A percentile compares a stretch with the other conserved stretches of the same genome.
Evolutionary conservation across 129 eudicot species (phyloP).

Genomic region (Lactuca saligna): DNA sequence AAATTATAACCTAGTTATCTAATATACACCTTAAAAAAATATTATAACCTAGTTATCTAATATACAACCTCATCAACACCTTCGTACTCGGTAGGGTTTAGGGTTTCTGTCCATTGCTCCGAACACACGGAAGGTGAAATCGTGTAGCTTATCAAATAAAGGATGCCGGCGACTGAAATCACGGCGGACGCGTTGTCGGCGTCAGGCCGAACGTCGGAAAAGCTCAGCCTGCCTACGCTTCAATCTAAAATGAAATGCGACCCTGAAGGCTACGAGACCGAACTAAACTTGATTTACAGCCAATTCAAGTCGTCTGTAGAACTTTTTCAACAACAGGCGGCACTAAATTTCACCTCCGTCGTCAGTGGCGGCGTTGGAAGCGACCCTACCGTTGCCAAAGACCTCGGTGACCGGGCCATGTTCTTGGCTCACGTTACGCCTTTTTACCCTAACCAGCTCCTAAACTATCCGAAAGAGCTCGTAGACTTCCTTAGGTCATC

Average conservation of each 20-base stretch:
- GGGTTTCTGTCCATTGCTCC: conserved; percentile 16
- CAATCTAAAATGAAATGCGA: conserved; percentile 93
- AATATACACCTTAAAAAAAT: too few relatives aligned
- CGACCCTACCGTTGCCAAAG: conserved; percentile 71
- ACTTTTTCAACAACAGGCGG: conserved; percentile 76
- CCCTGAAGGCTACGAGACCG: conserved; percentile 82
- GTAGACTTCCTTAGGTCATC: conserved; percentile 54
- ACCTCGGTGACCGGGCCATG: conserved; percentile 77
- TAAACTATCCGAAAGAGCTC: conserved; percentile 59
- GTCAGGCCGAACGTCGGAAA: conserved; percentile 69
- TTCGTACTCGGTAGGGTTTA: conserved; percentile 2
- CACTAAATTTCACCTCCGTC: conserved; percentile 65
- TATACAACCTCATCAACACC: conserved; percentile 1
- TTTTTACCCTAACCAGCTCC: conserved; percentile 57
- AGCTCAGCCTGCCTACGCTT: conserved; percentile 63
- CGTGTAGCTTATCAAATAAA: background rate
- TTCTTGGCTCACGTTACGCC: conserved; percentile 91
- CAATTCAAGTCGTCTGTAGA: conserved; percentile 91
- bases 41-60: too few relatives aligned
- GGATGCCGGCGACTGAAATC: conserved; percentile 42
- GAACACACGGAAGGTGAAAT: background rate
- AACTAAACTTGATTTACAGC: conserved; percentile 58
- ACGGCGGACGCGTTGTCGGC: conserved; percentile 61
- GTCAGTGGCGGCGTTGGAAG: conserved; percentile 64
- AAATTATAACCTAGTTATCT: too few relatives aligned